These are phyloP conservation scores for Penicillium subrubescens DNA, from an alignment of 495 filamentous ascomycete species.

Conservation along the genomic window DNA sequence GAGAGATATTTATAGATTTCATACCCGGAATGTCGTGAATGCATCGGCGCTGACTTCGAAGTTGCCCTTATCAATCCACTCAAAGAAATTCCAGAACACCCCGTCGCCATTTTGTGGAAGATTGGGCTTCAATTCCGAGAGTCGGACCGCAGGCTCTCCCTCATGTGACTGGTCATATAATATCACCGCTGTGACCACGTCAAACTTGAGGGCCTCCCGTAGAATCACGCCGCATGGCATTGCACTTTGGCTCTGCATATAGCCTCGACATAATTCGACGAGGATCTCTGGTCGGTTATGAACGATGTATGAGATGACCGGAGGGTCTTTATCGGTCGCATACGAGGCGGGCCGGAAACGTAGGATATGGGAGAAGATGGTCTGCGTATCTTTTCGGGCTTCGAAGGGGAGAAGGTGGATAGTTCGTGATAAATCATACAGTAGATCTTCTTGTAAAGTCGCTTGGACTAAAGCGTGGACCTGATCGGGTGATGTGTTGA, in stretches of 20 bases:
- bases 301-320: constrained; percentile 83
- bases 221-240: constrained; percentile 90
- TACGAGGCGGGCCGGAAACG: constrained; percentile 67
- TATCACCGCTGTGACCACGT: constrained; percentile 83
- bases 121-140: constrained; percentile 68
- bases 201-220: constrained; percentile 88
- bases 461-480: constrained; percentile 76
- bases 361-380: constrained; percentile 85
- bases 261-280: constrained; percentile 84
- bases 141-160: constrained; percentile 52
- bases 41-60: constrained; percentile 98
- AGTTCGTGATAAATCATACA: constrained; percentile 75
- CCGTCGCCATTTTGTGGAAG: constrained; percentile 70
- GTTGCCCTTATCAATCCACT: constrained; percentile 90
- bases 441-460: constrained; percentile 84
- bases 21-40: constrained; percentile 92
- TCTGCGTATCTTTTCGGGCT: constrained; percentile 84
- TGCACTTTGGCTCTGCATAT: constrained; percentile 86
- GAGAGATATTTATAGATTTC: not conserved
- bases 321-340: constrained; percentile 61
- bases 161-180: constrained; percentile 84
- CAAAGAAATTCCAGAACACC: constrained; percentile 97
- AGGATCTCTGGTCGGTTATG: constrained; percentile 84
- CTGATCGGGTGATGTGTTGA: constrained; percentile 82
- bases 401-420: constrained; percentile 91